Conservation (phyloP, 805 yeast species). For the Metschnikowia colocasiae region DNA sequence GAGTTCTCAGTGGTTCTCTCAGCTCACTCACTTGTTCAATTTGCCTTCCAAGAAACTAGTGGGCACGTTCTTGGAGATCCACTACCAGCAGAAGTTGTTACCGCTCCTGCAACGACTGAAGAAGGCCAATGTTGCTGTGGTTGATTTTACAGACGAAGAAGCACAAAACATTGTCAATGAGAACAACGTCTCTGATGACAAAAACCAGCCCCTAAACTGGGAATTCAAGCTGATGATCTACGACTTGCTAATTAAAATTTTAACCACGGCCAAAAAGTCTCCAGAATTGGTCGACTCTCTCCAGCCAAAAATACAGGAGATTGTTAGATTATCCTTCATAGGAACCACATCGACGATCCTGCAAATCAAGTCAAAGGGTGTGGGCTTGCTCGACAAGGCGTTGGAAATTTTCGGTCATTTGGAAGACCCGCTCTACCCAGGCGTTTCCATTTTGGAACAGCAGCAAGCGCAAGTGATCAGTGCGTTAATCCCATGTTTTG, state of each 20-base stretch:
- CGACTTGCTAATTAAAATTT: conserved; percentile 42
- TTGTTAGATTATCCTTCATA: conserved; percentile 73
- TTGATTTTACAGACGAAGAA: conserved; percentile 40
- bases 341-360: conserved; percentile 73
- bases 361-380: conserved; percentile 59
- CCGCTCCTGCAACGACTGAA: conserved; percentile 42
- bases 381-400: conserved; percentile 60
- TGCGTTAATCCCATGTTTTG: conserved; percentile 85
- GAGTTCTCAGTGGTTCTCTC: conserved; percentile 55
- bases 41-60: conserved; percentile 42
- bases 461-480: conserved; percentile 93
- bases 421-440: conserved; percentile 69
- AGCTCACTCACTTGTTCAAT: conserved; percentile 48
- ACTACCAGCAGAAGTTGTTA: conserved; percentile 38
- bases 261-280: conserved; percentile 39
- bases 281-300: conserved; percentile 37
- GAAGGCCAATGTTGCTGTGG: conserved; percentile 21
- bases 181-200: conserved; percentile 32
- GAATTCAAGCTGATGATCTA: conserved; percentile 49
- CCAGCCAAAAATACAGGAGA: conserved; percentile 50
- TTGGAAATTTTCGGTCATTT: conserved; percentile 57
- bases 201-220: conserved; percentile 58
- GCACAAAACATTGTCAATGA: conserved; percentile 38
- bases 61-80: conserved; percentile 35
- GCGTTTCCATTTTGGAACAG: conserved; percentile 73